These are phyloP conservation scores for Glycine soja DNA, from an alignment of 306 rosid genomes.

Conservation along the genomic window DNA sequence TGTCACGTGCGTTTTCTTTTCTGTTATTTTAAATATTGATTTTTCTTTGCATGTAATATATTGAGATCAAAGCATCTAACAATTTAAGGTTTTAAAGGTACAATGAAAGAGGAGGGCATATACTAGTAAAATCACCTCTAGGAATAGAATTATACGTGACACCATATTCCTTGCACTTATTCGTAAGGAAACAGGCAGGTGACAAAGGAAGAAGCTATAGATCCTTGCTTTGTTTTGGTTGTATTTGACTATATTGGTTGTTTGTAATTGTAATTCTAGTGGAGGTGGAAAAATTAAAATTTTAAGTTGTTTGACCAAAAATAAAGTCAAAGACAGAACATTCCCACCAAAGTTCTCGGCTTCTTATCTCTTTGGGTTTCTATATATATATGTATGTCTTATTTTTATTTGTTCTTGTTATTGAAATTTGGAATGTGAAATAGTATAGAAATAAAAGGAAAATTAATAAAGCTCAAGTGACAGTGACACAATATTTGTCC, in stretches of 20 bases:
- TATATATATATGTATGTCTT: not conserved
- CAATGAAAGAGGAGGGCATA: not conserved
- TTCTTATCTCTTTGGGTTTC: constrained; percentile 9
- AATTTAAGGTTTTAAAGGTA: not conserved
- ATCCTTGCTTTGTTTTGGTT: constrained; percentile 18
- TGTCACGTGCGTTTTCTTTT: not conserved
- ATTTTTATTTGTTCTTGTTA: not conserved
- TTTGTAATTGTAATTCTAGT: constrained; percentile 23
- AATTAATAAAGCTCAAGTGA: not conserved
- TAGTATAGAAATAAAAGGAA: not conserved
- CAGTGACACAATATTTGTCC: not conserved
- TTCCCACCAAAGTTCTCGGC: constrained; percentile 31
- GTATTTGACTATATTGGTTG: constrained; percentile 5
- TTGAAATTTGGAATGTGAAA: not conserved
- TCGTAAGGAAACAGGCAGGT: not conserved
- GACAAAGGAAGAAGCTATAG: not conserved
- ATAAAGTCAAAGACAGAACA: constrained; percentile 14
- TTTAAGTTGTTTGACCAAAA: constrained; percentile 4
- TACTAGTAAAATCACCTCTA: constrained; percentile 10
- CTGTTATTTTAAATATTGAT: not conserved
- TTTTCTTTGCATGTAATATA: constrained; percentile 2
- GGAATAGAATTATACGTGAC: not conserved
- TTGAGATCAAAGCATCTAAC: not conserved
- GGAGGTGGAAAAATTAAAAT: constrained; percentile 18
- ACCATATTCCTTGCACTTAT: constrained; percentile 9